Percentiles rank a stretch among this genome's conserved stretches.
Evolutionary conservation across 1,284 basidiomycete species (phyloP).

Genomic region (Rhodotorula sp.): DNA sequence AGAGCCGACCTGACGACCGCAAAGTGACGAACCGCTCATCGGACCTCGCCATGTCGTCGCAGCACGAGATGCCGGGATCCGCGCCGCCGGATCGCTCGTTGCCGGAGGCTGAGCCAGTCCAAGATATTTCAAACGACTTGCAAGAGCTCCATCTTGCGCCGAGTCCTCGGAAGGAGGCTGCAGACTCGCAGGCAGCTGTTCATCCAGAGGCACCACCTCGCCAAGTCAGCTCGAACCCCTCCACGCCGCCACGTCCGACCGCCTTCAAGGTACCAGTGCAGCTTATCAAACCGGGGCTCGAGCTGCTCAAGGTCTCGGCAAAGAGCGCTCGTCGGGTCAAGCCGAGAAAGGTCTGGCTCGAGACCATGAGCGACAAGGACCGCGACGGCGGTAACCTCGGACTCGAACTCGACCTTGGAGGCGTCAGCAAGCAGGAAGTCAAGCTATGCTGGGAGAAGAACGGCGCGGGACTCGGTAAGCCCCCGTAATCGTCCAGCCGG

Average conservation of each 20-base stretch:
- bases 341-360: conserved; percentile 35
- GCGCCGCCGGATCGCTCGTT: too few relatives aligned
- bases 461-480: conserved; percentile 23
- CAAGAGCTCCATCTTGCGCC: too few relatives aligned
- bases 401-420: conserved; percentile 28
- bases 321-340: conserved; percentile 54
- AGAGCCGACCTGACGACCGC: too few relatives aligned
- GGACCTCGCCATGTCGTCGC: too few relatives aligned
- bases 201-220: too few relatives aligned
- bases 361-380: conserved; percentile 23
- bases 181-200: too few relatives aligned
- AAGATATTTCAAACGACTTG: too few relatives aligned
- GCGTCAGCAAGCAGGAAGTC: conserved; percentile 33
- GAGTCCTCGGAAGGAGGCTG: too few relatives aligned
- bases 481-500: too few relatives aligned
- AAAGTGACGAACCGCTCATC: too few relatives aligned
- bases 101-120: too few relatives aligned
- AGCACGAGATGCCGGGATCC: too few relatives aligned
- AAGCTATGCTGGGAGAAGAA: conserved; percentile 42
- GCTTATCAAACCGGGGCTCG: conserved; percentile 36
- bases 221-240: not conserved
- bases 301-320: conserved; percentile 83
- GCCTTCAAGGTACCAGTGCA: conserved; percentile 29
- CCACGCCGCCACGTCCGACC: not conserved
- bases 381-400: conserved; percentile 29